phyloP scores from a whole-genome alignment of 2,329 filamentous ascomycete genomes.

The Fusarium gaditjirri region DNA sequence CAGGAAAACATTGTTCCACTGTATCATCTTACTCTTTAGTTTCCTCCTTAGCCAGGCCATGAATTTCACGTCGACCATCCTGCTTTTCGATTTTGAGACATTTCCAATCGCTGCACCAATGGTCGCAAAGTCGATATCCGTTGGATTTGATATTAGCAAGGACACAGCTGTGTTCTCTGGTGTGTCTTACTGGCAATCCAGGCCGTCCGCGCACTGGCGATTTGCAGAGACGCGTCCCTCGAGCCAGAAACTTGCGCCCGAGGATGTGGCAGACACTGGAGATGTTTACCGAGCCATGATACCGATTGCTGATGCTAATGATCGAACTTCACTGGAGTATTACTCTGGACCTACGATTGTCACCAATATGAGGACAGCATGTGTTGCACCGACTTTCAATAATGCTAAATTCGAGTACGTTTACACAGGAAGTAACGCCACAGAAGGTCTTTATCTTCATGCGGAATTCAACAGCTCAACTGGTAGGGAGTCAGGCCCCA shows the following conservation, averaged over 20 bases:
- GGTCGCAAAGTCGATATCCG: background rate
- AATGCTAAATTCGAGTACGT: background rate
- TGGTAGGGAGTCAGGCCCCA: background rate
- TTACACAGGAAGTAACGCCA: background rate
- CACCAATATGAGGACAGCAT: background rate
- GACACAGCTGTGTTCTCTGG: background rate
- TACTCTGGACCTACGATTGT: background rate
- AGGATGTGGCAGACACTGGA: background rate
- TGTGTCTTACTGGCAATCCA: background rate
- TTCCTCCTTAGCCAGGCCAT: background rate
- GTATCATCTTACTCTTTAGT: background rate
- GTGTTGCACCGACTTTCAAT: fast-evolving
- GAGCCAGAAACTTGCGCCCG: background rate
- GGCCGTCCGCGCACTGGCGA: background rate
- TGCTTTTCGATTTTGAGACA: slow-evolving; percentile 12
- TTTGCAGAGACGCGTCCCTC: background rate
- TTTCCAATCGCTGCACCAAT: background rate
- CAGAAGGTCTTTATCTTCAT: background rate
- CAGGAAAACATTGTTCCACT: fast-evolving
- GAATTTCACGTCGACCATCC: slow-evolving; percentile 13
- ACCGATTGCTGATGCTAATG: background rate
- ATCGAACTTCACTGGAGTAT: background rate
- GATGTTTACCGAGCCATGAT: slow-evolving; percentile 1
- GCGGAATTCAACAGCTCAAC: background rate
- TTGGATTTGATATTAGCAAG: background rate